These are phyloP conservation scores for Colletotrichum sp. DNA, from an alignment of 2,329 filamentous ascomycete genomes.

Conservation along the genomic window DNA sequence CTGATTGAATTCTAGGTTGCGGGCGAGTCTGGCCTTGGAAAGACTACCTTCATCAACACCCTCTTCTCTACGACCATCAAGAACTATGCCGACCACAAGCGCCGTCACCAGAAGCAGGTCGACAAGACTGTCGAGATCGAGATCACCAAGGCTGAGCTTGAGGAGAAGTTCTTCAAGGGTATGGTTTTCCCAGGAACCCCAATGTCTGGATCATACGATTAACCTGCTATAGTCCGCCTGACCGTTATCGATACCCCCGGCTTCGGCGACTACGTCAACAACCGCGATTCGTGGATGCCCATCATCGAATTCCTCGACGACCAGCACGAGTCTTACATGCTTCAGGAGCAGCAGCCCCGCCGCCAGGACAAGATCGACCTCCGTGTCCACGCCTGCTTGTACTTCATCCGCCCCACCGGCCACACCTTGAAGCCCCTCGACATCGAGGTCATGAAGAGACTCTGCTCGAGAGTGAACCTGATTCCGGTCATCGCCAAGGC, in stretches of 20 bases:
- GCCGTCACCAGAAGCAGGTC: constrained; percentile 98
- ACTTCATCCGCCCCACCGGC: constrained; percentile 98
- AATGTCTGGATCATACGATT: constrained; percentile 1
- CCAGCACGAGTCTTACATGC: constrained; percentile 99
- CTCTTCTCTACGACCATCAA: constrained; percentile 99
- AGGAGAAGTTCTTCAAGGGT: constrained; percentile 99
- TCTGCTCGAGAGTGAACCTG: constrained; percentile 96
- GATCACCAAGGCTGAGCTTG: constrained; percentile 98
- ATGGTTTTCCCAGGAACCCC: constrained; percentile 26
- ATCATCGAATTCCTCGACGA: constrained; percentile 99
- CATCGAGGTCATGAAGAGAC: constrained; percentile 99
- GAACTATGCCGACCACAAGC: constrained; percentile 99
- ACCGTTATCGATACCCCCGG: constrained; percentile 99
- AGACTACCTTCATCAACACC: constrained; percentile 99
- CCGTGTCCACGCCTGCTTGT: constrained; percentile 96
- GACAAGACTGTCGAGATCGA: constrained; percentile 99
- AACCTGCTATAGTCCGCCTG: constrained; percentile 76
- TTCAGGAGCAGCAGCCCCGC: constrained; percentile 99
- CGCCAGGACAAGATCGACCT: constrained; percentile 99
- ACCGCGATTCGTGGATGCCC: constrained; percentile 99
- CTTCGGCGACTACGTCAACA: constrained; percentile 99
- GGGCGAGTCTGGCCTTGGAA: constrained; percentile 97
- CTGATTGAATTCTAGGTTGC: constrained; percentile 70
- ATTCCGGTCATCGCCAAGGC: constrained; percentile 99
- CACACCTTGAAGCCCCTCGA: constrained; percentile 98